Evolutionary conservation across 164 flowering plant species (phyloP).

Genomic region (Umbellularia californica): DNA sequence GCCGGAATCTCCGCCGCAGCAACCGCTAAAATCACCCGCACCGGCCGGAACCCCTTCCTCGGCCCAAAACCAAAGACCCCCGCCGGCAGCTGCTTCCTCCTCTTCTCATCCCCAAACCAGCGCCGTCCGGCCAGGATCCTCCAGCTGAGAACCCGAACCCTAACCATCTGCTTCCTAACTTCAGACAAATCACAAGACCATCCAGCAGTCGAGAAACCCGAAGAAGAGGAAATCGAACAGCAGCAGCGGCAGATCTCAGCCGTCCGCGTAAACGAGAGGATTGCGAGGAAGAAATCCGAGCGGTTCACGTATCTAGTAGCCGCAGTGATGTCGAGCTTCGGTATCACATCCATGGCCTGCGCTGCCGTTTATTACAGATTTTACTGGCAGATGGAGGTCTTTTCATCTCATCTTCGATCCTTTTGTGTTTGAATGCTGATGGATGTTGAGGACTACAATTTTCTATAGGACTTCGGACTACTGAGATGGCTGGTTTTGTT

Average conservation of each 20-base stretch:
- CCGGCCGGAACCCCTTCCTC: conserved; percentile 18
- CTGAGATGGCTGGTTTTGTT: not conserved
- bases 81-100: not conserved
- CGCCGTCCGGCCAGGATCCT: not conserved
- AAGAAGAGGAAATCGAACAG: not conserved
- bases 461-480: not conserved
- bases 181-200: conserved; percentile 31
- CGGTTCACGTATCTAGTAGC: conserved; percentile 72
- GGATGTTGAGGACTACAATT: not conserved
- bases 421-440: not conserved
- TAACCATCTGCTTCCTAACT: conserved; percentile 46
- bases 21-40: conserved; percentile 17
- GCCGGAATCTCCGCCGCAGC: conserved; percentile 39
- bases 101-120: conserved; percentile 4
- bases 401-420: too few species aligned
- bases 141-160: conserved; percentile 3
- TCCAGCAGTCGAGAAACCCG: not conserved
- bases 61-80: conserved; percentile 15
- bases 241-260: conserved; percentile 14
- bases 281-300: conserved; percentile 70
- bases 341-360: conserved; percentile 75
- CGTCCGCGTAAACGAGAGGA: conserved; percentile 35
- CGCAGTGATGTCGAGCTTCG: conserved; percentile 79
- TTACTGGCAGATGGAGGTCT: conserved; percentile 86
- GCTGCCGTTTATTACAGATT: conserved; percentile 83